Percentiles rank a stretch among this genome's conserved stretches.
Evolutionary conservation across 352 stramenopile species (phyloP).

Genomic region (Pythium sp.): DNA sequence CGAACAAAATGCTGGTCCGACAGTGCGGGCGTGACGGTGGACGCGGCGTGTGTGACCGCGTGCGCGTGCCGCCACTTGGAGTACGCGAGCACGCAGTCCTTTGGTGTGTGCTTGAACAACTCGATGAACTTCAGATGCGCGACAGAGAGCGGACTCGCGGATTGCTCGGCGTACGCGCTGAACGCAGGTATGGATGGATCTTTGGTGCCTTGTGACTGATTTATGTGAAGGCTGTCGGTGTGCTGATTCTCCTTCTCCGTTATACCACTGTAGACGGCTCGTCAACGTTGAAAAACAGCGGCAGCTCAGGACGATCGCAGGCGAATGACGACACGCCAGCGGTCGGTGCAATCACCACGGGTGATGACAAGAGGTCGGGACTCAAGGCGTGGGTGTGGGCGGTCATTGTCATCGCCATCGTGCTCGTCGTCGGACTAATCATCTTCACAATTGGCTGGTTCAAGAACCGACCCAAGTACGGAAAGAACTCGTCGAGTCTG

Average conservation of each 20-base stretch:
- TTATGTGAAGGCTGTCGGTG: not conserved
- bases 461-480: conserved; percentile 33
- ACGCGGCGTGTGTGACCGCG: conserved; percentile 1
- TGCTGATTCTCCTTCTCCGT: not conserved
- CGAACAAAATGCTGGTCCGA: conserved; percentile 10
- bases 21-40: conserved; percentile 10
- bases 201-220: not conserved
- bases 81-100: not conserved
- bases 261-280: conserved; percentile 10
- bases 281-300: conserved; percentile 4
- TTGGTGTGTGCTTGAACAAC: conserved; percentile 15
- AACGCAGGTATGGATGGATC: conserved; percentile 11
- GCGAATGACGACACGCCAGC: not conserved
- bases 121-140: conserved; percentile 9
- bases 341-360: conserved; percentile 6
- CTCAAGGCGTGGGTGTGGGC: conserved; percentile 37
- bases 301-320: not conserved
- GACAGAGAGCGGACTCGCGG: not conserved
- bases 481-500: conserved; percentile 26
- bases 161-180: conserved; percentile 27
- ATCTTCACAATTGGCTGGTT: conserved; percentile 54
- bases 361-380: conserved; percentile 9
- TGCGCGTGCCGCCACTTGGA: conserved; percentile 15
- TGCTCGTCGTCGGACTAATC: conserved; percentile 26
- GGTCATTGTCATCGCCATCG: conserved; percentile 32